These are phyloP conservation scores for Quillaja saponaria DNA, from an alignment of 306 rosid species.

Conservation along the genomic window DNA sequence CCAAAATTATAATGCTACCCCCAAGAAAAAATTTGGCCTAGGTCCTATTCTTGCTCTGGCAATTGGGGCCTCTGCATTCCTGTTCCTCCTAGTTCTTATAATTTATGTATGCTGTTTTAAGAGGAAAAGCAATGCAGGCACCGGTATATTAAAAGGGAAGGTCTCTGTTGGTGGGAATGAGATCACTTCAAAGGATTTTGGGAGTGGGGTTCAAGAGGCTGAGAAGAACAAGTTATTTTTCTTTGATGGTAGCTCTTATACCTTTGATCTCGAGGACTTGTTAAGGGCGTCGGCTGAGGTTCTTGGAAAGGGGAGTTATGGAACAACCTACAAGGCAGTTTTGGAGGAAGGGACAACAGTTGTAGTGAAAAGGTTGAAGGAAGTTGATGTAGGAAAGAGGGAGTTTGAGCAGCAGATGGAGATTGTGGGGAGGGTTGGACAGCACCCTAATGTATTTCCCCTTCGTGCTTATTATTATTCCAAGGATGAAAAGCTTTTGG, in stretches of 20 bases:
- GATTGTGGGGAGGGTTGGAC: conserved; percentile 60
- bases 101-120: conserved; percentile 46
- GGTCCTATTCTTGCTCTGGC: conserved; percentile 54
- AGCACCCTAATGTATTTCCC: conserved; percentile 65
- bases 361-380: conserved; percentile 74
- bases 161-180: conserved; percentile 60
- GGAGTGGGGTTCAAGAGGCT: conserved; percentile 81
- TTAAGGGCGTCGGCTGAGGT: conserved; percentile 87
- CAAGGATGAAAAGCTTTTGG: conserved; percentile 85
- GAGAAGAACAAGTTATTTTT: conserved; percentile 78
- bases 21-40: conserved; percentile 44
- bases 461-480: conserved; percentile 80
- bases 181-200: conserved; percentile 57
- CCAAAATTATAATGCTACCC: conserved; percentile 33
- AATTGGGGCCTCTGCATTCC: conserved; percentile 49
- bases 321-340: conserved; percentile 86
- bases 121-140: conserved; percentile 35
- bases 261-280: conserved; percentile 80
- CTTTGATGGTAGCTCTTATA: conserved; percentile 61
- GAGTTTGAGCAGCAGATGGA: conserved; percentile 89
- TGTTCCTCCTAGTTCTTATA: conserved; percentile 42
- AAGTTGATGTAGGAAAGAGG: conserved; percentile 64
- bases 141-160: conserved; percentile 54
- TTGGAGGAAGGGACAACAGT: conserved; percentile 79
- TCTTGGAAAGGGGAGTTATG: conserved; percentile 82